Evolutionary conservation across 2,329 filamentous ascomycete genomes (phyloP).

Genomic region (Colletotrichum kahawae): DNA sequence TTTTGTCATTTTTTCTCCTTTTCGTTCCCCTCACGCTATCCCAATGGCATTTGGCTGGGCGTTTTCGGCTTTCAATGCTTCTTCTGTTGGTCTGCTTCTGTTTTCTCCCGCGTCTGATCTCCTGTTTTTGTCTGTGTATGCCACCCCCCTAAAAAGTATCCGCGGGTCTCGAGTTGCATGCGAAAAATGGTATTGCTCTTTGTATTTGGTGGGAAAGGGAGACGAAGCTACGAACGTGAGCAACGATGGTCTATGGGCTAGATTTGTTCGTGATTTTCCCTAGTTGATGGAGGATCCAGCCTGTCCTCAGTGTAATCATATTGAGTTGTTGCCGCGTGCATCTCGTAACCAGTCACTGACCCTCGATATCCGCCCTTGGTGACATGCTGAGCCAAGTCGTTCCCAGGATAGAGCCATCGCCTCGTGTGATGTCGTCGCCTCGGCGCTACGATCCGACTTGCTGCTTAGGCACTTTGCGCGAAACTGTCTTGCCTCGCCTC

Average conservation of each 20-base stretch:
- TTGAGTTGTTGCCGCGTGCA: not conserved
- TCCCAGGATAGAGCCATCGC: not conserved
- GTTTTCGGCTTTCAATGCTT: conserved; percentile 20
- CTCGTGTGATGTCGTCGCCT: not conserved
- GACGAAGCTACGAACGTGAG: not conserved
- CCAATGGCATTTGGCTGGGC: conserved; percentile 22
- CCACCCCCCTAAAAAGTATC: not conserved
- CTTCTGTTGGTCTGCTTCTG: not conserved
- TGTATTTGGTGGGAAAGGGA: not conserved
- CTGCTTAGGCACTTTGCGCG: not conserved
- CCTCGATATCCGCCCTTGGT: not conserved
- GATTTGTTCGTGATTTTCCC: not conserved
- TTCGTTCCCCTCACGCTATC: not conserved
- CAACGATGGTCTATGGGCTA: not conserved
- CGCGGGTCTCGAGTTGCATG: not conserved
- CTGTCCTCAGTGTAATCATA: not conserved
- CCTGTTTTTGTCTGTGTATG: not conserved
- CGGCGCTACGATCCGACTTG: not conserved
- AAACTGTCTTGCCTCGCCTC: not conserved
- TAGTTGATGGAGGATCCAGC: not conserved
- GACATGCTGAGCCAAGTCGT: not conserved
- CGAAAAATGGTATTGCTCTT: not conserved
- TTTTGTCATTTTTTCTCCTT: not conserved
- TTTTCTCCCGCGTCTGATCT: not conserved
- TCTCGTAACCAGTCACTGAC: not conserved